These are phyloP conservation scores for Phialophora macrospora DNA, from an alignment of 2,329 filamentous ascomycete species.

Conservation along the genomic window DNA sequence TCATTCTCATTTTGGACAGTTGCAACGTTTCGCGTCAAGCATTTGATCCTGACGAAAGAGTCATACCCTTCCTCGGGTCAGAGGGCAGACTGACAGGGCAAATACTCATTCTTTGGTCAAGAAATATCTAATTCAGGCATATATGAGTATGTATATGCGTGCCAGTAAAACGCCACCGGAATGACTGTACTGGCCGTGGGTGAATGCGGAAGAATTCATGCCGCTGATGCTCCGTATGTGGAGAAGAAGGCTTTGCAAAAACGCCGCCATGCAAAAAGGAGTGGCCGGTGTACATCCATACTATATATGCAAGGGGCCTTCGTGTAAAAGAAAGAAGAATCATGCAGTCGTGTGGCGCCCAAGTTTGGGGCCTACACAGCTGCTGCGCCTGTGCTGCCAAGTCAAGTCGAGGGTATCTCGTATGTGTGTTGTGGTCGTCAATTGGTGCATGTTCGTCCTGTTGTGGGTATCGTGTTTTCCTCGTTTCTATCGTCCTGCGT, in stretches of 20 bases:
- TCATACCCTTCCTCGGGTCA: too few relatives aligned
- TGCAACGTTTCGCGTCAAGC: too few relatives aligned
- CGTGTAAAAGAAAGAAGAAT: not conserved
- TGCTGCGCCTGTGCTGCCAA: not conserved
- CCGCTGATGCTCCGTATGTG: not conserved
- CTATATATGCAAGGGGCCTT: not conserved
- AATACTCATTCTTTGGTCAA: not conserved
- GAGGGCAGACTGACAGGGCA: too few relatives aligned
- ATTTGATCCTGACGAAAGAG: too few relatives aligned
- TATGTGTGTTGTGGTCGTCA: slow-evolving; percentile 2
- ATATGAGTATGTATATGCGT: not conserved
- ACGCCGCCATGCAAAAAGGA: slow-evolving; percentile 4
- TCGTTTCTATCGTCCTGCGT: not conserved
- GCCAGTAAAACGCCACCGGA: not conserved
- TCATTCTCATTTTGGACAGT: too few relatives aligned
- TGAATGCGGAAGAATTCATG: not conserved
- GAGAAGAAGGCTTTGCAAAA: not conserved
- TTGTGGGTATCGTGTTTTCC: slow-evolving; percentile 3
- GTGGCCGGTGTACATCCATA: slow-evolving; percentile 3
- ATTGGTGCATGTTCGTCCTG: slow-evolving; percentile 4
- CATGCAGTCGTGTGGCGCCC: not conserved
- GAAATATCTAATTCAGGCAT: not conserved
- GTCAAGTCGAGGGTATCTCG: slow-evolving; percentile 1
- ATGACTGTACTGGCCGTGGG: not conserved
- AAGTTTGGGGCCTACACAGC: not conserved